Percentiles rank a stretch among this genome's conserved stretches.
Conservation (phyloP, 768 basidiomycete genomes). For the Auricularia sp. region DNA sequence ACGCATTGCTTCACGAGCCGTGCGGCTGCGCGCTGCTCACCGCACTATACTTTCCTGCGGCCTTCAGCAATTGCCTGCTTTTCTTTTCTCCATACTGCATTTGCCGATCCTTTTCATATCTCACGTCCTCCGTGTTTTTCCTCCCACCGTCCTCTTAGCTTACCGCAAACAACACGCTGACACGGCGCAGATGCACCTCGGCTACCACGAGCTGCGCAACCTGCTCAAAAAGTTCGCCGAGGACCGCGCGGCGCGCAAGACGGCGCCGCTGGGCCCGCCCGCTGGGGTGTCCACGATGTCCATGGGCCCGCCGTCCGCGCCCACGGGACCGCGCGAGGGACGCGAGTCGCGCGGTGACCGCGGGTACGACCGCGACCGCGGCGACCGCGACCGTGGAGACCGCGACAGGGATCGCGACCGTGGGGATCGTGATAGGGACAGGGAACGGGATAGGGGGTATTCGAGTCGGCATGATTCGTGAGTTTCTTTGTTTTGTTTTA, state of each 20-base stretch:
- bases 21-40: too few species aligned
- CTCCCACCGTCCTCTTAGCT: background rate
- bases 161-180: background rate
- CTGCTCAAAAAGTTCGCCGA: constrained; percentile 87
- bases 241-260: constrained; percentile 73
- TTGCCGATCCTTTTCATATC: background rate
- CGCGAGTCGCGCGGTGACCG: constrained; percentile 30
- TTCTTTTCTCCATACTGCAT: too few species aligned
- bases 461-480: constrained; percentile 4
- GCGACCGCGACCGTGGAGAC: constrained; percentile 62
- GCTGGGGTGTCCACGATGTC: constrained; percentile 17
- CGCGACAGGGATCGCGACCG: constrained; percentile 38
- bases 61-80: too few species aligned
- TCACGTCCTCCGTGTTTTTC: background rate
- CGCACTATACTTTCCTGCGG: too few species aligned
- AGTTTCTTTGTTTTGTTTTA: constrained; percentile 15
- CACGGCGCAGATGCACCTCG: constrained; percentile 80
- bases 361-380: constrained; percentile 28
- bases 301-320: constrained; percentile 24
- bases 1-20: too few species aligned
- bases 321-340: constrained; percentile 13
- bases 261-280: constrained; percentile 36
- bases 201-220: constrained; percentile 95
- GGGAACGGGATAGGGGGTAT: constrained; percentile 37
- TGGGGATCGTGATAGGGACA: constrained; percentile 53